Evolutionary conservation across 1,284 basidiomycete genomes (phyloP).

Genomic region (Apiotrichum siamense): DNA sequence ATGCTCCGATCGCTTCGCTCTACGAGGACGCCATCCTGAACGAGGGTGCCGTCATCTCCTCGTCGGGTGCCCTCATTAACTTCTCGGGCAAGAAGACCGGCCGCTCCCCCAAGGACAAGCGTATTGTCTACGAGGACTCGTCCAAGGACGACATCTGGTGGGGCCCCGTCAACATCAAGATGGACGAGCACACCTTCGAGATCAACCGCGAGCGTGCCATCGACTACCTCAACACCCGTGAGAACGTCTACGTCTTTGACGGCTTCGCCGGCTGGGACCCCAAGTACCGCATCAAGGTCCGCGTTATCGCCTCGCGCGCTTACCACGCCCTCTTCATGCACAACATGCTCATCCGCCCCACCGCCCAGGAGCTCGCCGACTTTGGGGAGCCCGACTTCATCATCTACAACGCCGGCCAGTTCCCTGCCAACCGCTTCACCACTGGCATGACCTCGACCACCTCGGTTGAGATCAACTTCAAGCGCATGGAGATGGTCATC

Average conservation of each 20-base stretch:
- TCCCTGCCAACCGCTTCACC: conserved; percentile 99
- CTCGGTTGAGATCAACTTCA: conserved; percentile 99
- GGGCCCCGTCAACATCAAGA: conserved; percentile 99
- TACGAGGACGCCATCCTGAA: conserved; percentile 99
- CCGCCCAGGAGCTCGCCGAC: conserved; percentile 83
- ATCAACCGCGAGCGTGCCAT: conserved; percentile 99
- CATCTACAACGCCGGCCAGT: conserved; percentile 99
- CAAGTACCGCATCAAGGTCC: conserved; percentile 99
- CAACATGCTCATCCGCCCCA: conserved; percentile 99
- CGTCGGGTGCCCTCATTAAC: conserved; percentile 96
- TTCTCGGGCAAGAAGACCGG: conserved; percentile 99
- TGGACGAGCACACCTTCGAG: conserved; percentile 95
- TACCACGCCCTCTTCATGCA: conserved; percentile 99
- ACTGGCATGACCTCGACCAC: conserved; percentile 99
- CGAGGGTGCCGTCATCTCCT: conserved; percentile 96
- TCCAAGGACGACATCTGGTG: conserved; percentile 99
- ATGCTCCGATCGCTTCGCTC: conserved; percentile 87
- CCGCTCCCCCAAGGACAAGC: conserved; percentile 97
- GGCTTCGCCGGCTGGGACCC: conserved; percentile 91
- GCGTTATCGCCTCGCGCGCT: conserved; percentile 95
- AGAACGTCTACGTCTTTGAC: conserved; percentile 99
- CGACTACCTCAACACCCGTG: conserved; percentile 97
- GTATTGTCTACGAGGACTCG: conserved; percentile 96
- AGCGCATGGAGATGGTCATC: conserved; percentile 99
- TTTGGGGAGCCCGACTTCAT: conserved; percentile 99